Conservation (phyloP, 805 yeast genomes). For the Lipomyces sp. region DNA sequence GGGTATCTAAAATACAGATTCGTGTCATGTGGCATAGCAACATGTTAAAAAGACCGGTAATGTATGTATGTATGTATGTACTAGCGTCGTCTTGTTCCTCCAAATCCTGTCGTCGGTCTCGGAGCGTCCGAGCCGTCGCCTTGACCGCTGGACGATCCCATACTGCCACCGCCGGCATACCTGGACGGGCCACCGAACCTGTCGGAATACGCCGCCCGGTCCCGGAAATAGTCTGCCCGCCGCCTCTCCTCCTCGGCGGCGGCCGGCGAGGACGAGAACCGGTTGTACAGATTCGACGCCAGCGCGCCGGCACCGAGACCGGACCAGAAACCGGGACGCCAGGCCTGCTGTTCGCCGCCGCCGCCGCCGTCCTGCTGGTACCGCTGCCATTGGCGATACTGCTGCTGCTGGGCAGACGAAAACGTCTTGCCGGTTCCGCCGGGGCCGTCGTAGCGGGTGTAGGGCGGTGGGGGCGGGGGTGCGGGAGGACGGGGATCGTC, state of each 20-base stretch:
- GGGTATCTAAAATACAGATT: background rate
- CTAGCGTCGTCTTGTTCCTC: conserved; percentile 21
- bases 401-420: conserved; percentile 11
- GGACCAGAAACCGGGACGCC: conserved; percentile 29
- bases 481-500: background rate
- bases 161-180: too few species aligned
- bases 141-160: too few species aligned
- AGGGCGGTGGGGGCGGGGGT: conserved; percentile 26
- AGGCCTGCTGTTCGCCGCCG: conserved; percentile 6
- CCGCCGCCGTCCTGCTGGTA: conserved; percentile 6
- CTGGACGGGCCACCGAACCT: background rate
- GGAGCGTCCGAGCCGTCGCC: too few species aligned
- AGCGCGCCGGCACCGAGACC: conserved; percentile 25
- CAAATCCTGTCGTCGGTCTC: conserved; percentile 17
- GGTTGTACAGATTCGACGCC: conserved; percentile 9
- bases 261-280: conserved; percentile 5
- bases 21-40: background rate
- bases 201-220: conserved; percentile 2
- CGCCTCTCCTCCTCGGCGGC: too few species aligned
- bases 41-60: background rate
- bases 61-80: background rate
- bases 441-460: conserved; percentile 7
- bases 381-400: conserved; percentile 10
- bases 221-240: conserved; percentile 10
- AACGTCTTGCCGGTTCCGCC: conserved; percentile 14